These are phyloP conservation scores for Tilletia caries DNA, from an alignment of 1,284 basidiomycete genomes.

Conservation along the genomic window DNA sequence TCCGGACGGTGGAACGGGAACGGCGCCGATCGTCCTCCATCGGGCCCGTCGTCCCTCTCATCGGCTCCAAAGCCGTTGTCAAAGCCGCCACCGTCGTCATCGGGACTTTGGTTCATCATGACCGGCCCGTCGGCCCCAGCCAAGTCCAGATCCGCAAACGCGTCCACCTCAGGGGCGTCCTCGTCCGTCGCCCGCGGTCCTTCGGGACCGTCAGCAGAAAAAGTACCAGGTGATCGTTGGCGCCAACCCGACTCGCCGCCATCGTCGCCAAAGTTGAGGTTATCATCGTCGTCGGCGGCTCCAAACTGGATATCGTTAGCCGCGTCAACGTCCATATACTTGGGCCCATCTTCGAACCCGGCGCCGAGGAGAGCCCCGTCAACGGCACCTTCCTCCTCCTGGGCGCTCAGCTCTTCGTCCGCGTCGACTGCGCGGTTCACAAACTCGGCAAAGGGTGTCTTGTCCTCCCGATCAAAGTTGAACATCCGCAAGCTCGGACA, in stretches of 20 bases:
- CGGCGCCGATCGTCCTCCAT: constrained; percentile 56
- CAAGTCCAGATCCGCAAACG: constrained; percentile 23
- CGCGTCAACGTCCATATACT: constrained; percentile 1
- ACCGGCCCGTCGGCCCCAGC: constrained; percentile 18
- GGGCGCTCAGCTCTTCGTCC: constrained; percentile 56
- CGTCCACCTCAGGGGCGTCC: constrained; percentile 46
- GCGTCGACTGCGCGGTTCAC: constrained; percentile 22
- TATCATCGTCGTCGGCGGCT: not conserved
- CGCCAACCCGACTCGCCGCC: constrained; percentile 17
- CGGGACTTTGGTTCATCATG: constrained; percentile 47
- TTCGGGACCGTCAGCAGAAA: constrained; percentile 43
- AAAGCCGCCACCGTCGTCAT: constrained; percentile 50
- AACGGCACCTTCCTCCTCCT: constrained; percentile 53
- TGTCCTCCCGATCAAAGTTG: constrained; percentile 41
- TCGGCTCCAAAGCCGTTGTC: constrained; percentile 56
- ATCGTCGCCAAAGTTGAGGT: not conserved
- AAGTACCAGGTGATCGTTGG: constrained; percentile 52
- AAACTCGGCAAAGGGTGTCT: constrained; percentile 28
- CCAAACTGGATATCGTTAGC: not conserved
- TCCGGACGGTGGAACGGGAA: not conserved
- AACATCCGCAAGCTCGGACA: constrained; percentile 44
- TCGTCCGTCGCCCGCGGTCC: constrained; percentile 54
- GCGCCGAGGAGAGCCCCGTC: not conserved
- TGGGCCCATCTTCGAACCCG: not conserved
- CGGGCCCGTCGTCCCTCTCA: constrained; percentile 74